These are phyloP conservation scores for Ogataea nakhonphanomensis DNA, from an alignment of 805 yeast genomes.

Conservation along the genomic window DNA sequence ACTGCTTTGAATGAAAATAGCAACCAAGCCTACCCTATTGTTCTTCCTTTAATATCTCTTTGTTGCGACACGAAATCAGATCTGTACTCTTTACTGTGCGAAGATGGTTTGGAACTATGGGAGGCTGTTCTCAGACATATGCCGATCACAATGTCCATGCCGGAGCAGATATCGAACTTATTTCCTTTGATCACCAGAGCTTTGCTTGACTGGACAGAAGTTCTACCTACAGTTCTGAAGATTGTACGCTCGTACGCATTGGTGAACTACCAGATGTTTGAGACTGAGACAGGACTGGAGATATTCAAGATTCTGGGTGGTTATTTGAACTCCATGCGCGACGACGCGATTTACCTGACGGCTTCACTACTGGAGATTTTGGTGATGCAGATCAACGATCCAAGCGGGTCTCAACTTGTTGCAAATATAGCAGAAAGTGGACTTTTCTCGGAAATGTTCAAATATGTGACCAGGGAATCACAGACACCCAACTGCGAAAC, in stretches of 20 bases:
- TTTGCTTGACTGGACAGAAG: conserved; percentile 68
- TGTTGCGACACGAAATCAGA: conserved; percentile 63
- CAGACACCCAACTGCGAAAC: conserved; percentile 41
- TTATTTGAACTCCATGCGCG: conserved; percentile 60
- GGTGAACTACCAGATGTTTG: conserved; percentile 41
- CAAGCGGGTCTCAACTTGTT: conserved; percentile 18
- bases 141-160: conserved; percentile 37
- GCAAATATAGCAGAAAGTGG: conserved; percentile 40
- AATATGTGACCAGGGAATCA: conserved; percentile 40
- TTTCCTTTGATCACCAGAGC: conserved; percentile 56
- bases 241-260: conserved; percentile 63
- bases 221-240: conserved; percentile 59
- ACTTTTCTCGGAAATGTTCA: conserved; percentile 40
- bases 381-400: conserved; percentile 32
- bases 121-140: conserved; percentile 59
- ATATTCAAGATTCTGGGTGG: conserved; percentile 49
- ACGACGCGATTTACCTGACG: conserved; percentile 60
- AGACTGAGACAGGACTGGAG: conserved; percentile 35
- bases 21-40: conserved; percentile 45
- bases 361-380: conserved; percentile 53
- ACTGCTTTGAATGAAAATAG: conserved; percentile 55
- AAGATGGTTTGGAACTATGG: conserved; percentile 89
- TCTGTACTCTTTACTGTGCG: conserved; percentile 57
- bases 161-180: conserved; percentile 39
- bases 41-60: conserved; percentile 59